Conservation (phyloP, 805 yeast genomes). For the Candida ovalis region DNA sequence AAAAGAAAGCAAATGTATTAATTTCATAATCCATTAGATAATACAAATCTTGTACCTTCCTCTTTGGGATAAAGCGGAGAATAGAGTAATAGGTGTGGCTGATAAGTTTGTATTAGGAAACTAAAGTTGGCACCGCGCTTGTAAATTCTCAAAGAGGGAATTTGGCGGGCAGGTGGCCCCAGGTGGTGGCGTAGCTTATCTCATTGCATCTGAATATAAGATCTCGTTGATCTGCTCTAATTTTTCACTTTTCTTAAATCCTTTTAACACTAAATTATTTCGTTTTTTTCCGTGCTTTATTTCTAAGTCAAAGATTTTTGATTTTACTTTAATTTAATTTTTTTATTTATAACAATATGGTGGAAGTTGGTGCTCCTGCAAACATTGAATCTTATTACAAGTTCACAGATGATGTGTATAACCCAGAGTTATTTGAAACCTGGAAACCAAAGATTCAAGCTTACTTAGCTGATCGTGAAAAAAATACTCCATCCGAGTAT, state of each 20-base stretch:
- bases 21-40: no score
- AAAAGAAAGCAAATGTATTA: no score
- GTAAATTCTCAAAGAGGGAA: slow-evolving; percentile 1
- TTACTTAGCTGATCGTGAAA: slow-evolving; percentile 32
- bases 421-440: slow-evolving; percentile 38
- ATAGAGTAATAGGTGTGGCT: neutral
- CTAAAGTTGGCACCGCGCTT: neutral
- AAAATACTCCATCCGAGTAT: slow-evolving; percentile 24
- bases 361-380: slow-evolving; percentile 25
- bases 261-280: neutral
- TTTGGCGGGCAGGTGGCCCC: neutral
- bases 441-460: slow-evolving; percentile 46
- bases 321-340: neutral
- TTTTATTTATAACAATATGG: slow-evolving; percentile 8
- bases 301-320: neutral
- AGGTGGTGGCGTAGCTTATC: neutral
- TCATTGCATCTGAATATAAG: neutral
- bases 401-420: slow-evolving; percentile 29
- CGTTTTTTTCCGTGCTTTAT: neutral
- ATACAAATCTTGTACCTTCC: no score
- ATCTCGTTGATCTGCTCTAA: neutral
- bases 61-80: neutral
- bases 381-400: slow-evolving; percentile 27
- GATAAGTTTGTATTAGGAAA: neutral
- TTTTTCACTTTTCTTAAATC: neutral